Evolutionary conservation across 2,329 filamentous ascomycete genomes (phyloP).

Genomic region (Scytalidium sp.): DNA sequence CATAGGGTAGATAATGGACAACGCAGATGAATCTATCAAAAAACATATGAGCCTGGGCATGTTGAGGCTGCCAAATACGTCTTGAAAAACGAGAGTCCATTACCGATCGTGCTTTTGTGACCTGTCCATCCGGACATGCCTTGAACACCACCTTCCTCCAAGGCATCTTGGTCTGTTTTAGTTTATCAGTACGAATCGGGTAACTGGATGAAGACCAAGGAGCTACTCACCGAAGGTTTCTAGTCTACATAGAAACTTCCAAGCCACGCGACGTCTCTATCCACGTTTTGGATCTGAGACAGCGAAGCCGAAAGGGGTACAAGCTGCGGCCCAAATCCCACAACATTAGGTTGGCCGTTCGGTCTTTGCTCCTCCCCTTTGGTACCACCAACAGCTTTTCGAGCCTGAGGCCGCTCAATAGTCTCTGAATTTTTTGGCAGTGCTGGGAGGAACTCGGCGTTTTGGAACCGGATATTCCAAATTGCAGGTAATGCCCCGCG

Average conservation of each 20-base stretch:
- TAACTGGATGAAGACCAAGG: too few species aligned
- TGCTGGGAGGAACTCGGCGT: too few species aligned
- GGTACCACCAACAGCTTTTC: conserved; percentile 7
- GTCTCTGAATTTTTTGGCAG: conserved; percentile 5
- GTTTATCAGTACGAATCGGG: too few species aligned
- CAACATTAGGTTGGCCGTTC: background rate
- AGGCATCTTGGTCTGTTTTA: background rate
- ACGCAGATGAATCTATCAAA: conserved; percentile 12
- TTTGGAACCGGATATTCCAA: background rate
- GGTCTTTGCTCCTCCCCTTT: background rate
- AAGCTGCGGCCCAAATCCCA: background rate
- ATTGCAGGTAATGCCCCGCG: conserved; percentile 11
- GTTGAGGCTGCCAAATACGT: conserved; percentile 12
- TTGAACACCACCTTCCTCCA: conserved; percentile 7
- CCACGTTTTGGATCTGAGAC: conserved; percentile 2
- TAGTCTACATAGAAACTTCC: conserved; percentile 7
- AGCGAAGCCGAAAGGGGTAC: background rate
- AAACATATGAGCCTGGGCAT: conserved; percentile 10
- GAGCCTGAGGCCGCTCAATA: conserved; percentile 10
- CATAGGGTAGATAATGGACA: conserved; percentile 10
- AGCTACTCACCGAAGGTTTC: conserved; percentile 4
- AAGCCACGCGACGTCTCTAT: conserved; percentile 10
- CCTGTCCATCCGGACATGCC: conserved; percentile 10
- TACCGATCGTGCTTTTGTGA: conserved; percentile 5
- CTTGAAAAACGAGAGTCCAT: conserved; percentile 5